phyloP scores from a whole-genome alignment of 2,329 filamentous ascomycete species.

The Ophiostoma montium region DNA sequence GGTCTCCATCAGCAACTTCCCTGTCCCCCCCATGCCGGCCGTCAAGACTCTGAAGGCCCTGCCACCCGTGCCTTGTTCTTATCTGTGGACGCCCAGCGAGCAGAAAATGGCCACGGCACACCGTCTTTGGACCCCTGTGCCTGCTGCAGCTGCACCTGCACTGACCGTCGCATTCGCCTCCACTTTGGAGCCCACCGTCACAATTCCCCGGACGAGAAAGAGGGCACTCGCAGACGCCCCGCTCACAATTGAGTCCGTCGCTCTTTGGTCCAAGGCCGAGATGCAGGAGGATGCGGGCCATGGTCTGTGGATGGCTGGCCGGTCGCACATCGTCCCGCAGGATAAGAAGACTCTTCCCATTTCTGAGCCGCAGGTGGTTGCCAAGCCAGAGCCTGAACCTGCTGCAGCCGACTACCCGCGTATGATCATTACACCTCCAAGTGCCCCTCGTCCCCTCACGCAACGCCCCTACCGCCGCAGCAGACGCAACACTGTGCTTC shows the following conservation, averaged over 20 bases:
- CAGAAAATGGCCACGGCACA: conserved; percentile 2
- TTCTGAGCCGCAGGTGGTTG: conserved; percentile 3
- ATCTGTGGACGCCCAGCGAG: conserved; percentile 17
- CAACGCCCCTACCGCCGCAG: conserved; percentile 40
- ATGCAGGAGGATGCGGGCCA: background rate
- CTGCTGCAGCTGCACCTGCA: conserved; percentile 17
- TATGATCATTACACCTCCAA: conserved; percentile 10
- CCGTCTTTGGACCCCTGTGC: conserved; percentile 17
- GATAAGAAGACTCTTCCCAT: background rate
- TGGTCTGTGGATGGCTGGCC: conserved; percentile 3
- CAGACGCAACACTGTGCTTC: conserved; percentile 43
- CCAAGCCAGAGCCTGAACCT: no score
- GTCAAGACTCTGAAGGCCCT: background rate
- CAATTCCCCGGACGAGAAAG: background rate
- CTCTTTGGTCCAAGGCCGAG: conserved; percentile 4
- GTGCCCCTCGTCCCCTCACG: conserved; percentile 29
- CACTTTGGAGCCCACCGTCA: background rate
- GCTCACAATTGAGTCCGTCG: conserved; percentile 5
- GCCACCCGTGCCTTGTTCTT: conserved; percentile 1
- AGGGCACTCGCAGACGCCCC: background rate
- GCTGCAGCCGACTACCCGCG: conserved; percentile 1
- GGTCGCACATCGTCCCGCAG: background rate
- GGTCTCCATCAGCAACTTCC: background rate
- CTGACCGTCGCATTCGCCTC: conserved; percentile 7
- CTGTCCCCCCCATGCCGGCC: background rate